Percentiles rank a stretch among this genome's conserved stretches.
Evolutionary conservation across 306 rosid species (phyloP).

Genomic region (Cicer bijugum): DNA sequence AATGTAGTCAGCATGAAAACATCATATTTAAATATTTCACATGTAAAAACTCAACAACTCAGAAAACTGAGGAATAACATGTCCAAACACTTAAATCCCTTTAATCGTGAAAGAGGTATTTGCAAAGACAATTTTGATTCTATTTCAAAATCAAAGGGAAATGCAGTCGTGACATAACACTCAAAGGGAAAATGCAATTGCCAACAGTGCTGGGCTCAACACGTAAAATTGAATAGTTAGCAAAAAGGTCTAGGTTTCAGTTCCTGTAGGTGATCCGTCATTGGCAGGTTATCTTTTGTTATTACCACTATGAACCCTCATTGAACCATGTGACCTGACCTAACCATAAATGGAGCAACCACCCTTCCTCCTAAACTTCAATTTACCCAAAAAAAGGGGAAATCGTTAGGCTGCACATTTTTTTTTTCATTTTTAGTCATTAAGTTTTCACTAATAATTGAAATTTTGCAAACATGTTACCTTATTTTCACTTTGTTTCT

Average conservation of each 20-base stretch:
- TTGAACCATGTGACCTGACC: conserved; percentile 18
- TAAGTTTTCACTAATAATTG: background rate
- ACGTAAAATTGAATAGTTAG: background rate
- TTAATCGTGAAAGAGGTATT: conserved; percentile 36
- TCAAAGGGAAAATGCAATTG: conserved; percentile 9
- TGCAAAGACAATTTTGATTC: conserved; percentile 31
- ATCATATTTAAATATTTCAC: conserved; percentile 31
- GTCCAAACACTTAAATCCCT: conserved; percentile 23
- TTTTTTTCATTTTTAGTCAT: background rate
- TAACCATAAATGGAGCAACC: conserved; percentile 18
- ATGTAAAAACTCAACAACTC: conserved; percentile 10
- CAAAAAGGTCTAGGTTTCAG: conserved; percentile 2
- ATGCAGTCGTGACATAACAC: conserved; percentile 20
- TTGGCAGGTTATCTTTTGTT: background rate
- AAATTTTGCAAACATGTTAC: background rate
- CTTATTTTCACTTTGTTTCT: background rate
- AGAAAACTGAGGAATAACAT: conserved; percentile 6
- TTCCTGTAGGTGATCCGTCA: background rate
- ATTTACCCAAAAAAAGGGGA: background rate
- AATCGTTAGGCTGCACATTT: background rate
- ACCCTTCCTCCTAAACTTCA: conserved; percentile 27
- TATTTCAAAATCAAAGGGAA: conserved; percentile 36
- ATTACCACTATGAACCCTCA: conserved; percentile 4
- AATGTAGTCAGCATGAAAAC: conserved; percentile 13
- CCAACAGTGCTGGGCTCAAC: conserved; percentile 7